Evolutionary conservation across 352 stramenopile species (phyloP), one percentile per base, ranked within the genome.

Genomic region (Pythium insidiosum): DNA sequence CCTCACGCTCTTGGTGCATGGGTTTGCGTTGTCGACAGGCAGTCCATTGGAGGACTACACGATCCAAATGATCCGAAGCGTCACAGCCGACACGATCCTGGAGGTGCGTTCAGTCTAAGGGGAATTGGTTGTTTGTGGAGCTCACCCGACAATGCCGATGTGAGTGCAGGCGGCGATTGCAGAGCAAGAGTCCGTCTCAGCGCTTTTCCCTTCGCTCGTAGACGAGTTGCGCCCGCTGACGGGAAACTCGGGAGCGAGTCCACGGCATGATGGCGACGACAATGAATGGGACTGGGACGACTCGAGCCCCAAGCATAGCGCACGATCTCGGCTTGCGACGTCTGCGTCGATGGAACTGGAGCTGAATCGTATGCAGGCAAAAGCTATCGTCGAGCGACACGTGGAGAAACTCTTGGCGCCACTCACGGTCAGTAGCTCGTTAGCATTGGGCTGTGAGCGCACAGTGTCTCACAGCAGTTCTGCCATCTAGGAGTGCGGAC

Each of bases 281-380:
- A 60, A 86, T 36, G 68, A 86, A 33, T 90, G 77, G 77, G 74
- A 71, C 37, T 85, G 73, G 69, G 66, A 72, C 45, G 74, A 33
- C 28, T 9, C 34, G 37, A 9, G 25, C 12, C 30, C 6, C 28
- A n/a, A n/a, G n/a, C n/a, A n/a, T n/a, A n/a, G n/a, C n/a, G n/a
- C n/a, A n/a, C n/a, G n/a, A n/a, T n/a, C n/a, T n/a, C n/a, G n/a
- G n/a, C n/a, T n/a, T n/a, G n/a, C n/a, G n/a, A n/a, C n/a, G n/a
- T n/a, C n/a, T n/a, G n/a, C n/a, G n/a, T n/a, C n/a, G n/a, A n/a
- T n/a, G n/a, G n/a, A n/a, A n/a, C n/a, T n/a, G n/a, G n/a, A n/a
- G n/a, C n/a, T n/a, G n/a, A n/a, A n/a, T 33, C 29, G 59, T 16
- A 18, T 66, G 1, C 54, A 79, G 26, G 58, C 53, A 4, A 61